Base-by-base conservation (phyloP, 148 eudicot genomes). In the Rhododendron mucronatum region DNA sequence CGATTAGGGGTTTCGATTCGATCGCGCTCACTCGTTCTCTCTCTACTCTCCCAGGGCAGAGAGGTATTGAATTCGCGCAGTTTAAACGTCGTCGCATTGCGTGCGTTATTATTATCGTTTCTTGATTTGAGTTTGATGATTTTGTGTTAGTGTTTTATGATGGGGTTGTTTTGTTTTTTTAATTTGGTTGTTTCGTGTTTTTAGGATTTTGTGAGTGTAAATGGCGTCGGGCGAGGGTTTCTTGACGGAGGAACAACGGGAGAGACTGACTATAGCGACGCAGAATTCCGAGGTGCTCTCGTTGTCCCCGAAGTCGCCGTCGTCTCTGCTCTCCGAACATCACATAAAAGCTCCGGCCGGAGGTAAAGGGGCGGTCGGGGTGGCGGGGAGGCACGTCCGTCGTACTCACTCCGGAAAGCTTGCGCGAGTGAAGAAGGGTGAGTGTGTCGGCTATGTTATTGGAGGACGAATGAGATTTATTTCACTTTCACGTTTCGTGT, bases 171-270 rank as follows among this genome's bases (percentile, higher is more conserved):
- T 55, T 1, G 26, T 4, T 86, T 9, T 15, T 55, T 28, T 15
- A 28, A 39, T 88, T 83, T 71, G 12, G 41, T 79, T 82, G 59
- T 75, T 84, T 30, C 83, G 83, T 67, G 30, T 26, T 67, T 86
- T 85, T 87, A 82, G 85, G 88, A 50, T 83, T 30, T 86, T 85
- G 88, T 82, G 89, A 87, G 83, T 14, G 82, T 65, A 87, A 83
- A 97, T 95, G 99, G 99, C 98, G 84, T 91, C 98, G 13, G 88
- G 91, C 7, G 98, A 94, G 88, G 98, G 98, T 35, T 97, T 97
- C 88, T 89, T 97, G 94, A 93, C 99, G 5, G 95, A 97, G 84
- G 94, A 91, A 87, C 99, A 97, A 85, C 93, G 98, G 91, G 97
- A 97, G 90, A 88, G 83, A 89, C 78, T 97, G 94, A 95, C 91